Evolutionary conservation across 352 stramenopile genomes (phyloP).

Genomic region (Globisporangium emineosum): DNA sequence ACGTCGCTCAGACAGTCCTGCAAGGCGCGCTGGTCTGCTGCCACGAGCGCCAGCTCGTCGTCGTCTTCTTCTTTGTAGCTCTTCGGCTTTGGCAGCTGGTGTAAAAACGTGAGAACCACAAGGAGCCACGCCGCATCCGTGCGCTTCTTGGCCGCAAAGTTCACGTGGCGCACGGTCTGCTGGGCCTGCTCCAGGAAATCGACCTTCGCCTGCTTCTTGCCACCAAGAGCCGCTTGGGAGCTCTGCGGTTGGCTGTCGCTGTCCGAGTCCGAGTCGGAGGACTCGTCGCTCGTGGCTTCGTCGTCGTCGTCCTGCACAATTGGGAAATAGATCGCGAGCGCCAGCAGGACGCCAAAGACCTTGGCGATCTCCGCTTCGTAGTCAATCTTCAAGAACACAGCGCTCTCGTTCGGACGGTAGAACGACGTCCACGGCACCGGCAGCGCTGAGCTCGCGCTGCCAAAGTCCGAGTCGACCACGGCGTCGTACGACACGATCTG

Average conservation of each 20-base stretch:
- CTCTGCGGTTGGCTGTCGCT: slow-evolving; percentile 20
- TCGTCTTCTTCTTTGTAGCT: slow-evolving; percentile 33
- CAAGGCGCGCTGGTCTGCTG: slow-evolving; percentile 31
- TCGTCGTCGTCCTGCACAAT: slow-evolving; percentile 32
- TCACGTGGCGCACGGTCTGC: slow-evolving; percentile 31
- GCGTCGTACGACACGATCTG: slow-evolving; percentile 37
- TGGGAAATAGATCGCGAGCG: slow-evolving; percentile 52
- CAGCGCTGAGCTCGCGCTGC: slow-evolving; percentile 3
- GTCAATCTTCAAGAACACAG: slow-evolving; percentile 25
- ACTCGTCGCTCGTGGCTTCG: slow-evolving; percentile 28
- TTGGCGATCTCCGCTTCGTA: slow-evolving; percentile 47
- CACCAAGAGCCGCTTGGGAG: background rate
- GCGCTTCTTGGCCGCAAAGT: slow-evolving; percentile 42
- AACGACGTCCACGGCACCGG: slow-evolving; percentile 47
- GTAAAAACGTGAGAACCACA: slow-evolving; percentile 35
- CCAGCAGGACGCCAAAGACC: slow-evolving; percentile 40
- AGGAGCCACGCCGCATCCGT: slow-evolving; percentile 35
- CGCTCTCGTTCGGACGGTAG: slow-evolving; percentile 39
- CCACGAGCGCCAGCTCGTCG: slow-evolving; percentile 30
- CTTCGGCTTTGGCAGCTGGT: slow-evolving; percentile 37
- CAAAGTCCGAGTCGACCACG: slow-evolving; percentile 6
- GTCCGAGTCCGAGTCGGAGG: slow-evolving; percentile 39
- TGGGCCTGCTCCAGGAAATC: slow-evolving; percentile 33
- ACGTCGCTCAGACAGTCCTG: slow-evolving; percentile 46
- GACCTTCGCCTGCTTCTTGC: slow-evolving; percentile 15